Conservation (phyloP, 1,284 basidiomycete genomes). For the Schizophyllum amplum region DNA sequence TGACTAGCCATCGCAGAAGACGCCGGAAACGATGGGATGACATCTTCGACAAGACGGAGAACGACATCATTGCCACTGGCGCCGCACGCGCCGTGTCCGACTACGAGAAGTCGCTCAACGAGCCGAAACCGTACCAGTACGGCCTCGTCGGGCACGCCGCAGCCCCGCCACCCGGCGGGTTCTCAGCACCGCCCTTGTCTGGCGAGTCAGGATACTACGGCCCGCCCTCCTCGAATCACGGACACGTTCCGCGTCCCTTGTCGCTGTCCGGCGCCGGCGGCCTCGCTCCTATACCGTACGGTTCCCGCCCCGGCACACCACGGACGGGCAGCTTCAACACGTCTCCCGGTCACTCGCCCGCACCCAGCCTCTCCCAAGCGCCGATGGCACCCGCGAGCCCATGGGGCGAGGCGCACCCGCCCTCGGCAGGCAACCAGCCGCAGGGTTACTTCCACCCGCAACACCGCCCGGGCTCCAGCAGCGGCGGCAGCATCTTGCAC, state of each 20-base stretch:
- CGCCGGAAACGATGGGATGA: constrained; percentile 39
- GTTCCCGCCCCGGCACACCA: background rate
- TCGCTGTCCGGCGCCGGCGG: background rate
- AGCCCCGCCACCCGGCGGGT: constrained; percentile 21
- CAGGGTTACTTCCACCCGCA: background rate
- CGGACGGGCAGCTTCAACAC: background rate
- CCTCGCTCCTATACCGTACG: background rate
- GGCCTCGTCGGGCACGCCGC: constrained; percentile 38
- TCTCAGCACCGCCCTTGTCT: background rate
- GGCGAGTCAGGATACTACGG: too few species aligned
- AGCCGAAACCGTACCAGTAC: constrained; percentile 42
- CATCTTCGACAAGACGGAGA: constrained; percentile 28
- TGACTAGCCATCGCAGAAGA: constrained; percentile 26
- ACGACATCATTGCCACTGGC: background rate
- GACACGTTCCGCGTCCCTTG: too few species aligned
- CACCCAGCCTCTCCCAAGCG: background rate
- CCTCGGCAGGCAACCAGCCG: too few species aligned
- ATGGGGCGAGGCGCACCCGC: background rate
- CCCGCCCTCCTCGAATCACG: too few species aligned
- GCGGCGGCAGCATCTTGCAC: background rate
- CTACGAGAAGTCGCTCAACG: constrained; percentile 17
- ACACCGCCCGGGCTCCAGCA: background rate
- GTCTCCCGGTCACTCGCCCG: background rate
- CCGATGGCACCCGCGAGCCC: background rate
- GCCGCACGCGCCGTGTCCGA: background rate